phyloP scores from a whole-genome alignment of 371 early-diverging fungal genomes.

The Sporodiniella umbellata region DNA sequence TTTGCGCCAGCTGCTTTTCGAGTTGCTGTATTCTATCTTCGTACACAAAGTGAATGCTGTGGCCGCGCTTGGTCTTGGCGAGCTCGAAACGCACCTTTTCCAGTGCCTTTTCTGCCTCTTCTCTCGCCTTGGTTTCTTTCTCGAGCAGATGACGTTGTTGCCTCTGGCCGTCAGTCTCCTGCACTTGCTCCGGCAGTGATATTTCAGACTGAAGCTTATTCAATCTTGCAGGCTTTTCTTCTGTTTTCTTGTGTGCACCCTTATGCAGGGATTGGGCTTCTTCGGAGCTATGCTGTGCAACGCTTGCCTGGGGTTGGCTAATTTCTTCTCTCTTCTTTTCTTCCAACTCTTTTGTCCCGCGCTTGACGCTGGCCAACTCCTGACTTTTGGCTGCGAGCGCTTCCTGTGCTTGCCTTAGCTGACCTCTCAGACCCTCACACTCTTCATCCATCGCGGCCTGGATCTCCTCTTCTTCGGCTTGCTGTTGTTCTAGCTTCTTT shows the following conservation, averaged over 20 bases:
- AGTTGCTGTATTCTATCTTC: slow-evolving; percentile 3
- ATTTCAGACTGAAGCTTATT: background rate
- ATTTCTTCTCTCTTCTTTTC: background rate
- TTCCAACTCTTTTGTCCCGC: no score
- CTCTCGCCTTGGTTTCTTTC: background rate
- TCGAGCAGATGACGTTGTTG: background rate
- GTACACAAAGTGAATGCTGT: background rate
- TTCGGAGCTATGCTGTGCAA: background rate
- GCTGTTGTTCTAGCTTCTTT: background rate
- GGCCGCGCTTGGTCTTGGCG: background rate
- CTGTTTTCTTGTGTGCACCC: background rate
- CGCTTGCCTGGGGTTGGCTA: no score
- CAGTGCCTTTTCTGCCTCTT: background rate
- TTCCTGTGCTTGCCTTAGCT: background rate
- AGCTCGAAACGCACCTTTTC: background rate
- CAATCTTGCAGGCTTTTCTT: slow-evolving; percentile 1
- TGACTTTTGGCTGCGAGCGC: background rate
- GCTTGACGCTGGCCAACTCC: no score
- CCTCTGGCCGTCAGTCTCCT: no score
- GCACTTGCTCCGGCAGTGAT: background rate
- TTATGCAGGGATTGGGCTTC: background rate
- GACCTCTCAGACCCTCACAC: background rate
- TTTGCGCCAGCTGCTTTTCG: slow-evolving; percentile 15
- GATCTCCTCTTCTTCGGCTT: background rate
- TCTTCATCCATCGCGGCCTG: background rate